Evolutionary conservation across 768 basidiomycete genomes (phyloP).

Genomic region (Calocybe gangraenosa): DNA sequence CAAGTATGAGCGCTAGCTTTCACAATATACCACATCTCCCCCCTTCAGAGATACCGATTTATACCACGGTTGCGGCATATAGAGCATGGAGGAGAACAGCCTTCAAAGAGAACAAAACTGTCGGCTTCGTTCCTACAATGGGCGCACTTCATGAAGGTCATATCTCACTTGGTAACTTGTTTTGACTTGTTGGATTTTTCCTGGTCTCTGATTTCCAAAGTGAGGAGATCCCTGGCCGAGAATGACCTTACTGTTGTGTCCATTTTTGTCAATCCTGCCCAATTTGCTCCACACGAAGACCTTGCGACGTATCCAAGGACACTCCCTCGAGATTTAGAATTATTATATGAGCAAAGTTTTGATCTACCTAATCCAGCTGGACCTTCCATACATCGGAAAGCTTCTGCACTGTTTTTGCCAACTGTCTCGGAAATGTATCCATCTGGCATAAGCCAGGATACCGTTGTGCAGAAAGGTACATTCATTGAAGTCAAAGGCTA

Average conservation of each 20-base stretch:
- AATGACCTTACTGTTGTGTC: slow-evolving; percentile 90
- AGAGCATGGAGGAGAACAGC: slow-evolving; percentile 73
- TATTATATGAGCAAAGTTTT: slow-evolving; percentile 41
- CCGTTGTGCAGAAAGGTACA: slow-evolving; percentile 73
- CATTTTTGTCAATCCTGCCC: slow-evolving; percentile 97
- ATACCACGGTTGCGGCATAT: slow-evolving; percentile 58
- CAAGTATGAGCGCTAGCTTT: slow-evolving; percentile 8
- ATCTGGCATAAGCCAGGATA: slow-evolving; percentile 79
- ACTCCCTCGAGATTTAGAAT: slow-evolving; percentile 65
- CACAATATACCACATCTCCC: slow-evolving; percentile 19
- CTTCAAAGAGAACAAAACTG: slow-evolving; percentile 52
- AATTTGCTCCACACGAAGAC: slow-evolving; percentile 96
- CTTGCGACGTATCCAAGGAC: slow-evolving; percentile 89
- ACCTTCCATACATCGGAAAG: slow-evolving; percentile 28
- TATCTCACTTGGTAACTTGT: slow-evolving; percentile 72
- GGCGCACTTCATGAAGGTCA: slow-evolving; percentile 95
- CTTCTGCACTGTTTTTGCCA: slow-evolving; percentile 79
- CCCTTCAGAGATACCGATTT: slow-evolving; percentile 38
- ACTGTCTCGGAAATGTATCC: slow-evolving; percentile 87
- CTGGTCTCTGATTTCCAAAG: slow-evolving; percentile 34
- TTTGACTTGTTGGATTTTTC: neutral
- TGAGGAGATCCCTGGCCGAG: slow-evolving; percentile 66
- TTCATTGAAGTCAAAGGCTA: slow-evolving; percentile 93
- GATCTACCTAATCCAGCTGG: slow-evolving; percentile 15
- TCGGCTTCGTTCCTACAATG: slow-evolving; percentile 98